These are phyloP conservation scores for Paramecium tetraurelia DNA, from an alignment of 73 alveolate species.

Conservation along the genomic window DNA sequence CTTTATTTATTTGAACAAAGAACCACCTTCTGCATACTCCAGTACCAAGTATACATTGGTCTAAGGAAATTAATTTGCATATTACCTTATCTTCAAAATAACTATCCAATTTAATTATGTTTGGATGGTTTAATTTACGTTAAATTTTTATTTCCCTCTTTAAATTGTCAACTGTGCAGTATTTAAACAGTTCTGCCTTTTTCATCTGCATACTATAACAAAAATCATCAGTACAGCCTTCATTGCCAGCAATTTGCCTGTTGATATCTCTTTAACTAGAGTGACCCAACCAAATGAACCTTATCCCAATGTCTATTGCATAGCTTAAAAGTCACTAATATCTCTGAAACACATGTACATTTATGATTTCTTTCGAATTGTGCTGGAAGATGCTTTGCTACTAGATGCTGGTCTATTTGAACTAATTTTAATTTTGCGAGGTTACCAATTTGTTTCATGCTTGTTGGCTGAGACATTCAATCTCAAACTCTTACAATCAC, in stretches of 20 bases:
- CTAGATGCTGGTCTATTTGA: conserved; percentile 38
- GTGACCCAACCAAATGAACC: conserved; percentile 50
- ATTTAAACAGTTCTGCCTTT: conserved; percentile 35
- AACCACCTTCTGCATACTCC: conserved; percentile 76
- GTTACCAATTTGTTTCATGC: background rate
- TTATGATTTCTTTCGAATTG: background rate
- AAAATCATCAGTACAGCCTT: background rate
- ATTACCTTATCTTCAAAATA: conserved; percentile 72
- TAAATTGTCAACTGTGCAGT: conserved; percentile 23
- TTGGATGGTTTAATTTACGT: conserved; percentile 71
- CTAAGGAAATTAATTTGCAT: background rate
- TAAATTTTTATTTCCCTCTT: conserved; percentile 71
- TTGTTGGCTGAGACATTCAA: background rate
- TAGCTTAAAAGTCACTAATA: conserved; percentile 1
- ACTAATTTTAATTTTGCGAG: background rate
- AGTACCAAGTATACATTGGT: conserved; percentile 67
- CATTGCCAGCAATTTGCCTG: conserved; percentile 12
- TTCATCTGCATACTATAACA: background rate
- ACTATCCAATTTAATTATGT: conserved; percentile 70
- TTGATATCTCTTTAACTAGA: background rate
- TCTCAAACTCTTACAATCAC: background rate
- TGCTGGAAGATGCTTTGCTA: conserved; percentile 9
- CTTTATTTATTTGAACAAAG: conserved; percentile 64
- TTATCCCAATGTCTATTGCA: conserved; percentile 30
- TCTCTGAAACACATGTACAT: background rate